Base-by-base conservation (phyloP, 352 stramenopile species). In the Globisporangium okanoganense region DNA sequence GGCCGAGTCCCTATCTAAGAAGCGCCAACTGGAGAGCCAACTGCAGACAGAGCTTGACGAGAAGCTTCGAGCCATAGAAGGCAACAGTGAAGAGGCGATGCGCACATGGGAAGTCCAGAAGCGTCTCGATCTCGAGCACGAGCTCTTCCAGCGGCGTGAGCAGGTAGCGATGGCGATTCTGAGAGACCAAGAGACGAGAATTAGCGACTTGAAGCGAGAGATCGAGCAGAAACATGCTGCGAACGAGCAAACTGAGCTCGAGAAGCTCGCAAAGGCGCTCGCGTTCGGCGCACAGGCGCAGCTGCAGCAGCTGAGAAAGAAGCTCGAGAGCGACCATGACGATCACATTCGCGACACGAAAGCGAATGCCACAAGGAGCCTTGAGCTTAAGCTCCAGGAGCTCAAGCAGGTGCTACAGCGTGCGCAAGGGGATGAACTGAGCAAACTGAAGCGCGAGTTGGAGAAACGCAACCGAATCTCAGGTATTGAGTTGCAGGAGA, bases 221-320 rank as follows among this genome's bases (percentile, higher is more conserved):
- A 53, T 88, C 3, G 67, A 87, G 31, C 27, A 66, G 3, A 64
- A 65, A 12, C 69, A 85, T 27, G 14, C 36, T 6, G 54, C 68
- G 20, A 83, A 83, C 36, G 67, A 88, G 56, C 54, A 69, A 53
- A 38, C 47, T 5, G 78, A 87, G 57, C 49, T 90, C 40, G 61
- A 83, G 20, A 88, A 90, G 56, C 61, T 90, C 24, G 67, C 76
- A 18, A 85, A 82, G 45, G 79, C 73, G 3, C 65, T 90, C 29
- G 62, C 68, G 12, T 82, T 87, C 58, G 81, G 81, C 14, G 72
- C 78, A 3, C 80, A 90, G 58, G 76, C 78, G 3, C 80, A 90
- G 24, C 20, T 87, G 13, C 78, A 90, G 58, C 78, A 87, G 38
- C 64, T 90, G 13, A 71, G 72, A 7, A 74, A 71, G 24, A 54